Conservation (phyloP, 208 protist species). For the Wallacemonas collosoma region DNA sequence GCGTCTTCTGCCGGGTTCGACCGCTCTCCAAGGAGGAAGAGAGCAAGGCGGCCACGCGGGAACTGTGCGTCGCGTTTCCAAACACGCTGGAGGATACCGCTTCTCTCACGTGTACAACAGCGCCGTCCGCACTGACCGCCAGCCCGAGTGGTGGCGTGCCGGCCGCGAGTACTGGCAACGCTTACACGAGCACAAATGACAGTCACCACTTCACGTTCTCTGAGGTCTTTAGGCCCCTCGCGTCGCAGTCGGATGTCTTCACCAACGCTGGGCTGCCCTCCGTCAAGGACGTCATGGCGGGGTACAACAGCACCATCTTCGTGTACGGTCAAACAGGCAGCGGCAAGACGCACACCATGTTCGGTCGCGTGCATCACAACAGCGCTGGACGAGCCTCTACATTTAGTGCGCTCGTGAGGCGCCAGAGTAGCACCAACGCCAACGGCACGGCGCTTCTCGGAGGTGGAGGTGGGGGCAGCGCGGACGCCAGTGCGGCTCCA, state of each 20-base stretch:
- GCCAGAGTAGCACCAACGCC: constrained; percentile 27
- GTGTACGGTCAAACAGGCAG: constrained; percentile 92
- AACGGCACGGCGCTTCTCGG: background rate
- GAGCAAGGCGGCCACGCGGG: constrained; percentile 6
- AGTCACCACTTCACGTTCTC: constrained; percentile 64
- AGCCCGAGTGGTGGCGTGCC: background rate
- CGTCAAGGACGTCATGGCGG: constrained; percentile 87
- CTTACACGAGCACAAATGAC: background rate
- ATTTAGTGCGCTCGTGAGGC: constrained; percentile 13
- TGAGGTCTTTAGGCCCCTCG: constrained; percentile 48
- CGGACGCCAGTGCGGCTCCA: background rate
- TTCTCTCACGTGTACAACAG: constrained; percentile 22
- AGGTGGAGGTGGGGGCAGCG: constrained; percentile 3
- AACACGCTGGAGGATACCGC: constrained; percentile 9
- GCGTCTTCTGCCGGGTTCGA: constrained; percentile 54
- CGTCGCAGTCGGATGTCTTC: constrained; percentile 81
- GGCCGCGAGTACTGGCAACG: background rate
- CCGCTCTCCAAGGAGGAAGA: constrained; percentile 37
- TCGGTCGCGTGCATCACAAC: constrained; percentile 36
- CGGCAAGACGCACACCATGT: constrained; percentile 93
- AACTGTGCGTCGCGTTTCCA: constrained; percentile 25
- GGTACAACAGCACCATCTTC: constrained; percentile 91
- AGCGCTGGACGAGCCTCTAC: background rate
- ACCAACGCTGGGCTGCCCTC: constrained; percentile 82
- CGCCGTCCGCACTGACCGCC: background rate